Conservation (phyloP, 1,284 basidiomycete genomes). For the Leccinum colubrinum region DNA sequence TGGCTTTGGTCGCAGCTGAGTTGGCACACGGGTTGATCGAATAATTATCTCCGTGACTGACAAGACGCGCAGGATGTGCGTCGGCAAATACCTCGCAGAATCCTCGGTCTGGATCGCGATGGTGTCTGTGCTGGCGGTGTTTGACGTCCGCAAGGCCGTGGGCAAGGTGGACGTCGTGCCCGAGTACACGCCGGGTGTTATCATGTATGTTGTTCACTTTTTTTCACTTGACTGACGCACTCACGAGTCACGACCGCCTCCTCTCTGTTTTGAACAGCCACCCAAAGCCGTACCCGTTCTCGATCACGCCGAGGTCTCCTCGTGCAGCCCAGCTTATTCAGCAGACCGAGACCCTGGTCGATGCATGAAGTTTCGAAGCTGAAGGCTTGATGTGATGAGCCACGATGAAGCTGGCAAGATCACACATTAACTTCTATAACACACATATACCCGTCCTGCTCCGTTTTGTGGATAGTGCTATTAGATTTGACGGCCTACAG, state of each 20-base stretch:
- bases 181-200: constrained; percentile 49
- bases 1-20: constrained; percentile 41
- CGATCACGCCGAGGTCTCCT: constrained; percentile 30
- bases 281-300: constrained; percentile 22
- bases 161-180: constrained; percentile 38
- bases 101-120: constrained; percentile 45
- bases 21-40: neutral
- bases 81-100: constrained; percentile 42
- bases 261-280: constrained; percentile 4
- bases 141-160: constrained; percentile 35
- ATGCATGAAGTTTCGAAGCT: neutral
- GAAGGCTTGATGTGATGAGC: neutral
- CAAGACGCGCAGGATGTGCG: constrained; percentile 37
- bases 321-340: constrained; percentile 15
- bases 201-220: constrained; percentile 37
- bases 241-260: neutral
- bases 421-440: neutral
- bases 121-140: constrained; percentile 40
- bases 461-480: neutral
- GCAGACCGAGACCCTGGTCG: constrained; percentile 5
- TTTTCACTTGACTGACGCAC: neutral
- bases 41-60: neutral
- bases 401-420: neutral
- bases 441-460: neutral
- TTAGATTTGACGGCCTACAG: neutral